A percentile compares a stretch with the other conserved stretches of the same genome.
Conservation (phyloP, 2,329 filamentous ascomycete species). For the Escovopsis sp. region DNA sequence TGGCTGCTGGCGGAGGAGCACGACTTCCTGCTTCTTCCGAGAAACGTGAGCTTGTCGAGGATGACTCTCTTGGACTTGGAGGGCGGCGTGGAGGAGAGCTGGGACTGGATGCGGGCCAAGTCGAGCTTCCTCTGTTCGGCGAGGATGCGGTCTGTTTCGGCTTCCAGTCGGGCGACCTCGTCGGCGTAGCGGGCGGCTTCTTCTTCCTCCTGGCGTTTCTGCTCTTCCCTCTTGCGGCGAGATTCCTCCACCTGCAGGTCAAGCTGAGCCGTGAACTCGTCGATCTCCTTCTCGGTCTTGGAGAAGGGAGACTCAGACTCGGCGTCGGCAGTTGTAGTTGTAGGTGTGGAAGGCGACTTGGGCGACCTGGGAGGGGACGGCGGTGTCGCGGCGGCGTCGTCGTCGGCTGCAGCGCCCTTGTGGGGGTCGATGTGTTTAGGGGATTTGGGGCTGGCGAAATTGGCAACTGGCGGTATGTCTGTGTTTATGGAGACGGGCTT, state of each 20-base stretch:
- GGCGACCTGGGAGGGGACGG: slow-evolving; percentile 5
- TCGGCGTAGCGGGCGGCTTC: slow-evolving; percentile 17
- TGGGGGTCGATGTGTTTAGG: slow-evolving; percentile 12
- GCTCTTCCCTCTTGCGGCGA: slow-evolving; percentile 2
- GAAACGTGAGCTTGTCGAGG: slow-evolving; percentile 32
- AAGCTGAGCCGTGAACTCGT: slow-evolving; percentile 5
- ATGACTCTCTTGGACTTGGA: slow-evolving; percentile 22
- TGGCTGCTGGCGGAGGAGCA: slow-evolving; percentile 18
- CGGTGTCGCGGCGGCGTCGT: slow-evolving; percentile 2
- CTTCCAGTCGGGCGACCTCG: slow-evolving; percentile 28
- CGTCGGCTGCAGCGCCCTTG: slow-evolving; percentile 3
- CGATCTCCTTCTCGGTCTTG: slow-evolving; percentile 5
- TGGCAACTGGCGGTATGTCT: slow-evolving; percentile 11
- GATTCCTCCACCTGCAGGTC: slow-evolving; percentile 5
- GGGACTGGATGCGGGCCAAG: slow-evolving; percentile 27
- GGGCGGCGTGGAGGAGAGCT: slow-evolving; percentile 21
- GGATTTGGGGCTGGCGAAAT: slow-evolving; percentile 14
- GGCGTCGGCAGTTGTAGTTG: not conserved
- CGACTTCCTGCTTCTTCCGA: slow-evolving; percentile 27
- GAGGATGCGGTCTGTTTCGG: slow-evolving; percentile 31
- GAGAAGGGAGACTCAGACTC: slow-evolving; percentile 1
- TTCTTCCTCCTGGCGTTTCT: slow-evolving; percentile 3
- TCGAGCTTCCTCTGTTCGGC: slow-evolving; percentile 35
- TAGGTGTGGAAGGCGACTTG: slow-evolving; percentile 1
- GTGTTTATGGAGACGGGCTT: slow-evolving; percentile 10